phyloP scores from a whole-genome alignment of 805 yeast species.

The Lipomyces yamadae region DNA sequence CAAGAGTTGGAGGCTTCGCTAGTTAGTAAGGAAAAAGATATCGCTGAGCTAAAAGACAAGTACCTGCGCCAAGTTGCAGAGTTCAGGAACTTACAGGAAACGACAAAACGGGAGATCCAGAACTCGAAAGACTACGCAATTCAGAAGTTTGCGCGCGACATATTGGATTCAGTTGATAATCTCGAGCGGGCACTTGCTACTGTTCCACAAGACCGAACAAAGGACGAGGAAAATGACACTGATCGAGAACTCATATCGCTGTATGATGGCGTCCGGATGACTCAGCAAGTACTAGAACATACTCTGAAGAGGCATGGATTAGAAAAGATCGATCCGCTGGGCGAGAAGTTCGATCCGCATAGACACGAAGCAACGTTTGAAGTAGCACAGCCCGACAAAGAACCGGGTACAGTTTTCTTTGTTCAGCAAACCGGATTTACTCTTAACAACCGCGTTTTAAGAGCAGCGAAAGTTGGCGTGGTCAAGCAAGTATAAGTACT shows the following conservation, averaged over 20 bases:
- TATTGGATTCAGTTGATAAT: slow-evolving; percentile 87
- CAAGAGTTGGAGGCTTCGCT: slow-evolving; percentile 57
- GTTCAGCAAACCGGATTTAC: slow-evolving; percentile 91
- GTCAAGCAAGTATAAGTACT: slow-evolving; percentile 55
- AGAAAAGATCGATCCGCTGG: slow-evolving; percentile 77
- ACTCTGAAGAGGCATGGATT: slow-evolving; percentile 82
- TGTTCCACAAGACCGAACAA: slow-evolving; percentile 44
- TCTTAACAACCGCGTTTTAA: slow-evolving; percentile 81
- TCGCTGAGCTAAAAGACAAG: slow-evolving; percentile 80
- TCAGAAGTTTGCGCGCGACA: slow-evolving; percentile 88
- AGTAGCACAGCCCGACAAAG: slow-evolving; percentile 81
- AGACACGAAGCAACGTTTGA: slow-evolving; percentile 92
- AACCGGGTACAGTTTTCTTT: slow-evolving; percentile 89
- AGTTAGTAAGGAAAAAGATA: slow-evolving; percentile 61
- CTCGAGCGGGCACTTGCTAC: slow-evolving; percentile 87
- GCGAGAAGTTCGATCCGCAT: slow-evolving; percentile 87
- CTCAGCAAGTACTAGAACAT: slow-evolving; percentile 81
- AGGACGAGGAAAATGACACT: slow-evolving; percentile 51
- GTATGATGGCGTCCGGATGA: slow-evolving; percentile 89
- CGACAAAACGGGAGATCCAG: slow-evolving; percentile 83
- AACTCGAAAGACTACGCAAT: slow-evolving; percentile 89
- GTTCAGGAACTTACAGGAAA: slow-evolving; percentile 88
- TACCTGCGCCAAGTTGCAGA: slow-evolving; percentile 86
- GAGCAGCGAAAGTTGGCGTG: slow-evolving; percentile 96
- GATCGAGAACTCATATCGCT: slow-evolving; percentile 72